Evolutionary conservation across 371 early-diverging fungal species (phyloP), one percentile per base, ranked within the genome.

Genomic region (Lichtheimia corymbifera): DNA sequence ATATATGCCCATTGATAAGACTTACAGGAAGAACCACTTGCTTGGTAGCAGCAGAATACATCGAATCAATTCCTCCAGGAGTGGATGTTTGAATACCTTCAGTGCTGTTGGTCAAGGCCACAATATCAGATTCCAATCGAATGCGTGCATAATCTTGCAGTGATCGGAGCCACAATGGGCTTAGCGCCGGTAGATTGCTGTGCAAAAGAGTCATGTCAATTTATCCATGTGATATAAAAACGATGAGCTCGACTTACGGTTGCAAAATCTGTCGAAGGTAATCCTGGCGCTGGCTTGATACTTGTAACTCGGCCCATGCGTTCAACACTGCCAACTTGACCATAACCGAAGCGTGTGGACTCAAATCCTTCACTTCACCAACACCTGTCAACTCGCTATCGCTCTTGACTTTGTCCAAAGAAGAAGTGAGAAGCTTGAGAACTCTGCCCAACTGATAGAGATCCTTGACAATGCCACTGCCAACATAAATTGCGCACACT

Each of bases 291-390:
- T 79, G 73, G 28, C 83, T 81, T 0, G 91, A 82, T 2, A 84
- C 83, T 59, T 89, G 88, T 7, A 93, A 74, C 59, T 90, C 87
- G 1, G 93, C 93, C 93, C 93, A 94, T 1, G 93, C 91, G 41
- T 88, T 88, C 22, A 93, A 66, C 0, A 92, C 86, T 3, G 95
- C 84, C 24, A 93, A 71, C 52, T 86, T 84, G 58, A 94, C 83
- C 91, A 94, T 91, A 18, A 90, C 82, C 0, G 87, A 85, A 1
- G 92, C 93, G 70, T 93, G 84, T 14, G 87, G 83, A 45, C 85
- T 83, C 41, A 83, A 61, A 61, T 82, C 83, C 49, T 80, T 85
- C 11, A 83, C 76, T 64, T 84, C 84, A 7, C 84, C 88, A 0
- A 88, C 83, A 17, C 76, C 76, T 0, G 83, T 79, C 17, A 82